Conservation (phyloP, 2,329 filamentous ascomycete genomes). For the Plenodomus lindquistii region DNA sequence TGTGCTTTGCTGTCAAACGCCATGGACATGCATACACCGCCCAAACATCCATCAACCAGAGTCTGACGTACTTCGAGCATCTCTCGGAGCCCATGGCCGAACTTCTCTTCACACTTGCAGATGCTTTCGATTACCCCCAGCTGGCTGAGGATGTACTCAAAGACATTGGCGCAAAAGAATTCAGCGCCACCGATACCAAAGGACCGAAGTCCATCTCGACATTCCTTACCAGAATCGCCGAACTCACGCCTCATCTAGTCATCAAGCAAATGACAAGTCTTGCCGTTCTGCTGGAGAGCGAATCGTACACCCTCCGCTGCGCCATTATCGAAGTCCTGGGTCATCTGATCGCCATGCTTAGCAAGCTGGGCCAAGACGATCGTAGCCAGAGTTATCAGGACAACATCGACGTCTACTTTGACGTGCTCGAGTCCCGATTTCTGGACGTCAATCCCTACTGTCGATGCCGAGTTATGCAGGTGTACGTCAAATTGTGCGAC, state of each 20-base stretch:
- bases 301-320: constrained; percentile 93
- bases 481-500: constrained; percentile 88
- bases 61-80: constrained; percentile 97
- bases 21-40: constrained; percentile 96
- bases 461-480: constrained; percentile 86
- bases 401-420: constrained; percentile 95
- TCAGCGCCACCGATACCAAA: constrained; percentile 93
- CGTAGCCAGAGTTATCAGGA: constrained; percentile 90
- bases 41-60: constrained; percentile 97
- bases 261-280: constrained; percentile 97
- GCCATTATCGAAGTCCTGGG: constrained; percentile 96
- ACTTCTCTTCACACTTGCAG: constrained; percentile 90
- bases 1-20: constrained; percentile 96
- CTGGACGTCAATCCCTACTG: constrained; percentile 97
- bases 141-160: constrained; percentile 90
- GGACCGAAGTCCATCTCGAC: constrained; percentile 95
- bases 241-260: constrained; percentile 85
- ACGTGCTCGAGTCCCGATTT: constrained; percentile 94
- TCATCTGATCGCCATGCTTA: constrained; percentile 89
- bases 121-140: constrained; percentile 97
- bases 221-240: constrained; percentile 91
- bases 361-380: constrained; percentile 77
- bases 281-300: constrained; percentile 92
- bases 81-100: constrained; percentile 99
- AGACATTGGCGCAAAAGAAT: constrained; percentile 96